A percentile compares a stretch with the other conserved stretches of the same genome.
Evolutionary conservation across 768 basidiomycete genomes (phyloP).

Genomic region (Myochromella boudieri): DNA sequence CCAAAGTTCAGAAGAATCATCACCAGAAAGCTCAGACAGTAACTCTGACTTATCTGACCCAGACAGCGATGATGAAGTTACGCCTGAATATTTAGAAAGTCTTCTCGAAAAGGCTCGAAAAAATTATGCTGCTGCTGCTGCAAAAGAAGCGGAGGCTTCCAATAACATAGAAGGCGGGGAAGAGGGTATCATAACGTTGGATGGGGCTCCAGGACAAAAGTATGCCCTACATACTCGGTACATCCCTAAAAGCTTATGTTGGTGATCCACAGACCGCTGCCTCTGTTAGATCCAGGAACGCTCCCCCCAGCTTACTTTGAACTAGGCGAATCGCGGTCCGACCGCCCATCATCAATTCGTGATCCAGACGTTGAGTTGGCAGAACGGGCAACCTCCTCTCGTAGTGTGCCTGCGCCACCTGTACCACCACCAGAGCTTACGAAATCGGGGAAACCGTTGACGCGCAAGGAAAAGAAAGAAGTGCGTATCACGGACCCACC

Average conservation of each 20-base stretch:
- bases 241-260: constrained; percentile 2
- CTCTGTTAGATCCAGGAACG: constrained; percentile 61
- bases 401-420: constrained; percentile 57
- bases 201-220: constrained; percentile 34
- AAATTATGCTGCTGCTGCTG: constrained; percentile 38
- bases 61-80: constrained; percentile 47
- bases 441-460: constrained; percentile 64
- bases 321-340: constrained; percentile 41
- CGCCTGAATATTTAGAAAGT: constrained; percentile 59
- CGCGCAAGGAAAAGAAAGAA: constrained; percentile 70
- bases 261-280: constrained; percentile 47
- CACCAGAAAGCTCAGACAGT: constrained; percentile 33
- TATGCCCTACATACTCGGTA: constrained; percentile 22
- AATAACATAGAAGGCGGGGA: constrained; percentile 28
- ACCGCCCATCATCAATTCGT: constrained; percentile 45
- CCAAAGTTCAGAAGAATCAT: constrained; percentile 7
- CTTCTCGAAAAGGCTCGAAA: constrained; percentile 61
- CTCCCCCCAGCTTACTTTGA: constrained; percentile 68
- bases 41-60: constrained; percentile 38
- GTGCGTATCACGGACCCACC: constrained; percentile 34
- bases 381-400: constrained; percentile 50
- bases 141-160: constrained; percentile 22
- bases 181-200: constrained; percentile 57
- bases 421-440: constrained; percentile 58
- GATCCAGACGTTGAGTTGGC: constrained; percentile 63